Evolutionary conservation across 306 rosid genomes (phyloP).

Genomic region (Pyrus betulifolia): DNA sequence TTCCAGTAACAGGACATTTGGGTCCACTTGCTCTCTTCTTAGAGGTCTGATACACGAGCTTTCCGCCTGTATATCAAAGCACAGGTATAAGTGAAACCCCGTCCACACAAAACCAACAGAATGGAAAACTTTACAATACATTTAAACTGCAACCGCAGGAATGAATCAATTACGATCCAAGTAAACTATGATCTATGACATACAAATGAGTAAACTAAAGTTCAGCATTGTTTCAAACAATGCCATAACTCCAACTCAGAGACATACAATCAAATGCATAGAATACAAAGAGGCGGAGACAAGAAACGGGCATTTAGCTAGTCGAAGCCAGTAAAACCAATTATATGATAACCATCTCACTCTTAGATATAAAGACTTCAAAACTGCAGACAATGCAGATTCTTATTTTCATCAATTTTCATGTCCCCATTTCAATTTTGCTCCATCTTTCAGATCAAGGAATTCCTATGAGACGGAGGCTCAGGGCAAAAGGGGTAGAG

Average conservation of each 20-base stretch:
- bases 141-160: neutral
- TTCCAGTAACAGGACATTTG: conserved; percentile 27
- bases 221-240: neutral
- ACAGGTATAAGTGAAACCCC: too few relatives aligned
- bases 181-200: neutral
- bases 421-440: neutral
- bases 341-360: neutral
- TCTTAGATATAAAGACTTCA: neutral
- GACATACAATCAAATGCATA: neutral
- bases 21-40: conserved; percentile 34
- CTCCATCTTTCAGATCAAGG: neutral
- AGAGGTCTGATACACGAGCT: conserved; percentile 24
- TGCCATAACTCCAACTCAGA: neutral
- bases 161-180: neutral
- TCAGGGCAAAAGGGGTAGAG: too few relatives aligned
- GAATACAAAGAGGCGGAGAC: neutral
- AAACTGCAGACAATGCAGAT: neutral
- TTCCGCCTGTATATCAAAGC: conserved; percentile 11
- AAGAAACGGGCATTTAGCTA: neutral
- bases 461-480: neutral
- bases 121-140: neutral
- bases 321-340: neutral
- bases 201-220: neutral
- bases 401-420: neutral
- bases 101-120: neutral